Evolutionary conservation across 441 rosid species (phyloP).

Genomic region (Raphanus hybrid): DNA sequence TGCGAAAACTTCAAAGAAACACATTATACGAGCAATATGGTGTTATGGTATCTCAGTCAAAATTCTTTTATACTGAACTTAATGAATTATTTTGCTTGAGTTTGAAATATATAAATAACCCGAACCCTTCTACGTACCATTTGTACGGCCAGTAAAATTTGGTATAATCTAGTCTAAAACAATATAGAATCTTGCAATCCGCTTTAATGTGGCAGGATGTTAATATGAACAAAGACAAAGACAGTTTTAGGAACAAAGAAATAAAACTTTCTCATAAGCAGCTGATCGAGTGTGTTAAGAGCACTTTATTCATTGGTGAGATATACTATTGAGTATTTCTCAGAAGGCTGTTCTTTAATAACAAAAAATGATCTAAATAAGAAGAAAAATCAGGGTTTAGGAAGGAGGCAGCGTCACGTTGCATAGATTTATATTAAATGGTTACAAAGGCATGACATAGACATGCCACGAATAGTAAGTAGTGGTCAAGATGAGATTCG

Average conservation of each 20-base stretch:
- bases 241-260: background rate
- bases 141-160: slow-evolving; percentile 1
- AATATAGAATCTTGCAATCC: background rate
- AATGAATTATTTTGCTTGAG: background rate
- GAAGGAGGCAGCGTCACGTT: slow-evolving; percentile 32
- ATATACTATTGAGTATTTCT: background rate
- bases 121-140: background rate
- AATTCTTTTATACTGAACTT: background rate
- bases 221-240: background rate
- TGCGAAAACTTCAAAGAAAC: background rate
- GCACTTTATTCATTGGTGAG: background rate
- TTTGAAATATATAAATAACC: background rate
- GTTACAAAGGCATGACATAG: slow-evolving; percentile 31
- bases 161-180: background rate
- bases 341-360: background rate
- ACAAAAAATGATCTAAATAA: too few relatives aligned
- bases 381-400: background rate
- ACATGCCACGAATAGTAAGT: slow-evolving; percentile 36
- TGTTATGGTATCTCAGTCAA: background rate
- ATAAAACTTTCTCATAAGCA: background rate
- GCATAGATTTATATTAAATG: slow-evolving; percentile 31
- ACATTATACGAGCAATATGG: background rate
- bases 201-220: background rate
- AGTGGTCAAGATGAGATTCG: slow-evolving; percentile 37
- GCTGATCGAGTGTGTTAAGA: background rate